Percentiles rank a stretch among this genome's conserved stretches.
These are phyloP conservation scores for Rhizophagus clarus DNA, from an alignment of 192 early-diverging fungal species.

Conservation along the genomic window DNA sequence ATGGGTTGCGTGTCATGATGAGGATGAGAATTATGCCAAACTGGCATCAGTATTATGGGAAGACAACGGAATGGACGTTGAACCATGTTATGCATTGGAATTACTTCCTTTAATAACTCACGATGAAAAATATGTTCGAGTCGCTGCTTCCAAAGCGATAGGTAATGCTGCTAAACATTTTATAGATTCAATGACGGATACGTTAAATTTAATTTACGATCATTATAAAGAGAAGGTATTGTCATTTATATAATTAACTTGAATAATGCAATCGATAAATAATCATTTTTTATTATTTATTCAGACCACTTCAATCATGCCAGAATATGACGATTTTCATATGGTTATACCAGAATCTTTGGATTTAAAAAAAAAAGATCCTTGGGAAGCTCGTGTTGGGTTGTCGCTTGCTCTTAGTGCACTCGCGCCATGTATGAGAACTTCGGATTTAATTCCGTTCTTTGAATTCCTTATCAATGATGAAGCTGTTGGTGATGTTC, in stretches of 20 bases:
- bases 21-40: constrained; percentile 55
- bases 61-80: constrained; percentile 59
- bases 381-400: constrained; percentile 79
- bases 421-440: constrained; percentile 61
- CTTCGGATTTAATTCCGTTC: constrained; percentile 57
- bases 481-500: constrained; percentile 83
- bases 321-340: constrained; percentile 90
- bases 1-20: constrained; percentile 73
- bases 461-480: constrained; percentile 78
- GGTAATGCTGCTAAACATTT: constrained; percentile 61
- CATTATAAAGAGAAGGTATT: constrained; percentile 56
- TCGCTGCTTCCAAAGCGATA: constrained; percentile 65
- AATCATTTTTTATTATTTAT: not conserved
- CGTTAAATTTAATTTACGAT: constrained; percentile 59
- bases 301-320: constrained; percentile 70
- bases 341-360: constrained; percentile 85
- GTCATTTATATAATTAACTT: not conserved
- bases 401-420: constrained; percentile 74
- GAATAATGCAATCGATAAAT: not conserved
- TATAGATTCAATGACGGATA: constrained; percentile 53
- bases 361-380: constrained; percentile 78
- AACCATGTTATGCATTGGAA: constrained; percentile 47
- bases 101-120: constrained; percentile 52
- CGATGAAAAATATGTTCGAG: constrained; percentile 56
- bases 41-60: constrained; percentile 67